Conservation (phyloP, 1,284 basidiomycete genomes). For the Albatrellus sp. region DNA sequence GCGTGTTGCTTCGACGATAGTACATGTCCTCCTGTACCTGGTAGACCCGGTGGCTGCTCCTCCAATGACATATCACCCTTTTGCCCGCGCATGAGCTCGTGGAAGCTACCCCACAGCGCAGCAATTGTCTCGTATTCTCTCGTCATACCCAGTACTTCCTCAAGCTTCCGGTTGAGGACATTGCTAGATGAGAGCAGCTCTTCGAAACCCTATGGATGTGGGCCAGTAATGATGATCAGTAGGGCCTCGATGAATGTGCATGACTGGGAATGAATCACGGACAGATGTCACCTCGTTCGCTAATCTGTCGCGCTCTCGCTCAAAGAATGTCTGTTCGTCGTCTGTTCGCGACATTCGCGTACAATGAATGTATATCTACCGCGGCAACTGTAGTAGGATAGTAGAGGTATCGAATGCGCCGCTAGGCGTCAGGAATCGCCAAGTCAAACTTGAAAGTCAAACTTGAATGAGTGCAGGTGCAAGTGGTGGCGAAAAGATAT, state of each 20-base stretch:
- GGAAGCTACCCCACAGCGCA: constrained; percentile 75
- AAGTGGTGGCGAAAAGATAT: too few relatives aligned
- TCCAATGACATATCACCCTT: constrained; percentile 21
- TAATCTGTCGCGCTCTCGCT: constrained; percentile 1
- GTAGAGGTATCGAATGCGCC: too few relatives aligned
- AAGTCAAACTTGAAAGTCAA: too few relatives aligned
- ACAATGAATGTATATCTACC: too few relatives aligned
- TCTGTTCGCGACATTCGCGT: too few relatives aligned
- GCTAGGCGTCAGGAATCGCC: too few relatives aligned
- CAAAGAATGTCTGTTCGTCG: not conserved
- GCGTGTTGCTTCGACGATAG: constrained; percentile 25
- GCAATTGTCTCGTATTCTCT: constrained; percentile 89
- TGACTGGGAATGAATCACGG: not conserved
- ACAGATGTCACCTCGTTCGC: constrained; percentile 3
- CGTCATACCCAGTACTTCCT: constrained; percentile 86
- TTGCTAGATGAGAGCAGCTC: constrained; percentile 80
- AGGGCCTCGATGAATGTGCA: not conserved
- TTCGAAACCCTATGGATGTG: constrained; percentile 69
- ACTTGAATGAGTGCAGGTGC: too few relatives aligned
- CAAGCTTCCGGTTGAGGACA: constrained; percentile 82
- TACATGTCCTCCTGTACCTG: constrained; percentile 60
- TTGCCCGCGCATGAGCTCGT: constrained; percentile 60
- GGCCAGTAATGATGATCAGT: constrained; percentile 2
- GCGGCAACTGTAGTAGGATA: too few relatives aligned
- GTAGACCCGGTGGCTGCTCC: constrained; percentile 29